Conservation (phyloP, 495 filamentous ascomycete genomes). For the Staphylotrichum tortipilum region DNA sequence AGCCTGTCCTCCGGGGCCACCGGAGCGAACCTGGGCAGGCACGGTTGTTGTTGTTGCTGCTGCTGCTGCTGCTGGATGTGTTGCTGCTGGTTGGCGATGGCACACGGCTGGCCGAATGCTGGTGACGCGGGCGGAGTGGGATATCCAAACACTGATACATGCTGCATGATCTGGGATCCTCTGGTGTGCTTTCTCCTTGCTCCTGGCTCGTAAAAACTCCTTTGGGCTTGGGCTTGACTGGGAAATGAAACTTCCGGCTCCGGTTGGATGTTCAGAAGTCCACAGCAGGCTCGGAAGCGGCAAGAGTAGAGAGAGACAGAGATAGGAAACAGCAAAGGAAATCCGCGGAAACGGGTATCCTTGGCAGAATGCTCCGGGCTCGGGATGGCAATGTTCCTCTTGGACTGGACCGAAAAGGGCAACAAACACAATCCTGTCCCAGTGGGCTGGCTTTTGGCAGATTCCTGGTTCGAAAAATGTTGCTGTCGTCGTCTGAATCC, state of each 20-base stretch:
- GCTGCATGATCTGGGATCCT: conserved; percentile 39
- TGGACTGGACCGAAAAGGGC: too few species aligned
- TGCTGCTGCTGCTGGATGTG: too few species aligned
- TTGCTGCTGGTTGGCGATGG: conserved; percentile 21
- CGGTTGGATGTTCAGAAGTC: background rate
- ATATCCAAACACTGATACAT: conserved; percentile 46
- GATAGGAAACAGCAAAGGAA: conserved; percentile 9
- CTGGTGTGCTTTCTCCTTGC: conserved; percentile 17
- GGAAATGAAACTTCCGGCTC: conserved; percentile 5
- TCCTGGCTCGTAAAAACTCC: too few species aligned
- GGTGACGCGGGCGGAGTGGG: conserved; percentile 45
- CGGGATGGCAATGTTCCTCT: too few species aligned
- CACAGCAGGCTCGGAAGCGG: conserved; percentile 4
- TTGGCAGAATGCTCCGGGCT: conserved; percentile 6
- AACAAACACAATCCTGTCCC: too few species aligned
- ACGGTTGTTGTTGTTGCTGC: too few species aligned
- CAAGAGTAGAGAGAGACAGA: conserved; percentile 8
- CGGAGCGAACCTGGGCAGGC: conserved; percentile 34
- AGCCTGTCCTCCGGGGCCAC: conserved; percentile 70
- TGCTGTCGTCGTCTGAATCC: conserved; percentile 1
- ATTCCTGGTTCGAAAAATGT: conserved; percentile 1
- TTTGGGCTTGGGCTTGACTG: too few species aligned
- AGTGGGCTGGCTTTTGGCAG: conserved; percentile 9
- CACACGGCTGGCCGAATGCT: conserved; percentile 38
- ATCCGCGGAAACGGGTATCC: conserved; percentile 16